Conservation (phyloP, 1,284 basidiomycete species). For the Spongiforma sp. region DNA sequence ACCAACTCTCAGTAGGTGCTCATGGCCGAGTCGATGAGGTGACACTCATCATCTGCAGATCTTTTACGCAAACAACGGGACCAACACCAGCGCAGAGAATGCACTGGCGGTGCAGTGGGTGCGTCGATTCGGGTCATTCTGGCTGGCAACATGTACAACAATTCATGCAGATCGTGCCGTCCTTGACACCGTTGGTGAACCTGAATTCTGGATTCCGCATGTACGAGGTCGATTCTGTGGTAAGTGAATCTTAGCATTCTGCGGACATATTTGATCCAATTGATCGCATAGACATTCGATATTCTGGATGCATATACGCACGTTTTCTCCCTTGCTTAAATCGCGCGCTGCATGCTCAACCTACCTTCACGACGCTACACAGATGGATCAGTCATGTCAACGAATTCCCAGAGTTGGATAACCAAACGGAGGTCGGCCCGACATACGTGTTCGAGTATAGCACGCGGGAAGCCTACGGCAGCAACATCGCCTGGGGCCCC, state of each 20-base stretch:
- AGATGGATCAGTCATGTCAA: conserved; percentile 46
- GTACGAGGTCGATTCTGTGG: conserved; percentile 77
- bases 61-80: conserved; percentile 51
- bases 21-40: no score
- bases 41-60: no score
- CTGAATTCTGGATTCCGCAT: conserved; percentile 81
- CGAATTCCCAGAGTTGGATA: conserved; percentile 39
- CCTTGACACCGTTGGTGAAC: conserved; percentile 72
- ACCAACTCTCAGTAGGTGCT: conserved; percentile 63
- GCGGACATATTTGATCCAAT: no score
- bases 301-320: conserved; percentile 47
- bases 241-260: no score
- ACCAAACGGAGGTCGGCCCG: conserved; percentile 43
- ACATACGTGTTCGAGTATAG: conserved; percentile 50
- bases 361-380: background rate
- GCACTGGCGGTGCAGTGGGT: conserved; percentile 63
- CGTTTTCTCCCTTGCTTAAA: no score
- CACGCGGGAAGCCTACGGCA: conserved; percentile 46
- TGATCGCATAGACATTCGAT: conserved; percentile 41
- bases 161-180: conserved; percentile 66
- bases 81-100: conserved; percentile 53
- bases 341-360: no score
- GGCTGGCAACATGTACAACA: no score
- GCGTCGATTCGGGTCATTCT: no score
- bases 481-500: conserved; percentile 47